A percentile compares a stretch with the other conserved stretches of the same genome.
Evolutionary conservation across 202 grass and related monocot genomes (phyloP).

Genomic region (Eragrostis tef): DNA sequence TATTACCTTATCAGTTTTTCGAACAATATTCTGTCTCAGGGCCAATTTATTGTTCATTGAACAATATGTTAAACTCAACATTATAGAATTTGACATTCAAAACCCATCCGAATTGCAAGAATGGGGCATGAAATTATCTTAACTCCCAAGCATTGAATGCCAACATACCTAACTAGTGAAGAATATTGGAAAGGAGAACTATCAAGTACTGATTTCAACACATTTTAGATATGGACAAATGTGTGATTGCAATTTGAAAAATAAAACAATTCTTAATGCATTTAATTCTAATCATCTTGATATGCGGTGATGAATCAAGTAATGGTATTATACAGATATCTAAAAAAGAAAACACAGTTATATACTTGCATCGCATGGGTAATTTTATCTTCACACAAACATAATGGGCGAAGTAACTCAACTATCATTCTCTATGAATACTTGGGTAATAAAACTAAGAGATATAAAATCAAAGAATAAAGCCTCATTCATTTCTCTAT

Average conservation of each 20-base stretch:
- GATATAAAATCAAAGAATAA: not conserved
- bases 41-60: not conserved
- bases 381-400: not conserved
- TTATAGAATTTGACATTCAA: slow-evolving; percentile 3
- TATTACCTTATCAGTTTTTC: not conserved
- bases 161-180: slow-evolving; percentile 5
- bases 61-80: not conserved
- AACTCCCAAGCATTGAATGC: not conserved
- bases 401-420: not conserved
- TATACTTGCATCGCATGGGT: not conserved
- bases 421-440: not conserved
- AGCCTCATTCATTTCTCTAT: not conserved
- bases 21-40: slow-evolving; percentile 3
- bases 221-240: not conserved
- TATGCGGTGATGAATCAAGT: not conserved
- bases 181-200: slow-evolving; percentile 12
- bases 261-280: not conserved
- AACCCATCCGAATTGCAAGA: not conserved
- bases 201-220: slow-evolving; percentile 15
- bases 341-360: not conserved
- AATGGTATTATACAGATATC: not conserved
- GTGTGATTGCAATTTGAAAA: not conserved
- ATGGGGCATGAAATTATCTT: not conserved
- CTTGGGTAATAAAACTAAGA: not conserved
- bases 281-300: not conserved